These are phyloP conservation scores for Penstemon eatonii DNA, from an alignment of 257 asterid species.

Conservation along the genomic window DNA sequence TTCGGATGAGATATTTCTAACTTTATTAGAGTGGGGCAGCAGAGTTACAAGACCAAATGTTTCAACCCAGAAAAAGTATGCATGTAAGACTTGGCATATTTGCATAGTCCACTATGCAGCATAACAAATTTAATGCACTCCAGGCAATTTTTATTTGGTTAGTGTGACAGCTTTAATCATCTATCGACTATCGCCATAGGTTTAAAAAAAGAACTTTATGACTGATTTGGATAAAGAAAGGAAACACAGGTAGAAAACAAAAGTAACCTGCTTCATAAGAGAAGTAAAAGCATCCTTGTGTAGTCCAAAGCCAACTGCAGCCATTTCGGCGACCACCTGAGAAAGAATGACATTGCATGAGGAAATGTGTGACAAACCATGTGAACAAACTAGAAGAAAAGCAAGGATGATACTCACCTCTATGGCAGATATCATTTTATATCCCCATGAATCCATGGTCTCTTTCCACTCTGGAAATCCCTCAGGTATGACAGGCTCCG, in stretches of 20 bases:
- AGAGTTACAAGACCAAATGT: not conserved
- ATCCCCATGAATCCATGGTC: slow-evolving; percentile 95
- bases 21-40: not conserved
- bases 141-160: not conserved
- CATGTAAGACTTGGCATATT: slow-evolving; percentile 12
- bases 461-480: slow-evolving; percentile 92
- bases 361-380: slow-evolving; percentile 21
- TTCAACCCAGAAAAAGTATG: not conserved
- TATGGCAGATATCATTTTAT: slow-evolving; percentile 85
- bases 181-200: not conserved
- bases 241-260: slow-evolving; percentile 14
- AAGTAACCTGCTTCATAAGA: slow-evolving; percentile 84
- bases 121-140: not conserved
- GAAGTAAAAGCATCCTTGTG: slow-evolving; percentile 91
- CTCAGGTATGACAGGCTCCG: slow-evolving; percentile 96
- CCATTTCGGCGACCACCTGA: slow-evolving; percentile 97
- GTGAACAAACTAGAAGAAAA: slow-evolving; percentile 10
- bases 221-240: slow-evolving; percentile 17
- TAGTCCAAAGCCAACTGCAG: slow-evolving; percentile 94
- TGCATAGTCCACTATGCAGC: not conserved
- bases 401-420: slow-evolving; percentile 51
- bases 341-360: slow-evolving; percentile 26
- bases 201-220: not conserved
- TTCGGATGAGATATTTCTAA: not conserved
- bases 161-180: no score